Evolutionary conservation across 768 basidiomycete genomes (phyloP).

Genomic region (Paxillus rubicundulus): DNA sequence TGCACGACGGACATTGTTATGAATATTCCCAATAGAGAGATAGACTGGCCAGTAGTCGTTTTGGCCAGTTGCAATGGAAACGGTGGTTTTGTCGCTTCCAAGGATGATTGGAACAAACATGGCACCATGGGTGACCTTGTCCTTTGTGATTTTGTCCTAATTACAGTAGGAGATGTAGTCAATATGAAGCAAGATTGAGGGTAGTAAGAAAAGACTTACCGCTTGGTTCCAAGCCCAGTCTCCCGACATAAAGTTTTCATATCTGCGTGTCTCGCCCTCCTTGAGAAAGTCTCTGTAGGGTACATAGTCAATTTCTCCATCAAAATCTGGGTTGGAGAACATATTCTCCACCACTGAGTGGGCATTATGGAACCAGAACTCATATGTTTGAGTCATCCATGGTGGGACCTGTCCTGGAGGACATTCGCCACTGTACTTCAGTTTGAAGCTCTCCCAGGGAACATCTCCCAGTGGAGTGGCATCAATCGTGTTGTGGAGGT

Average conservation of each 20-base stretch:
- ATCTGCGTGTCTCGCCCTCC: background rate
- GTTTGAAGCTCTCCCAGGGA: constrained; percentile 35
- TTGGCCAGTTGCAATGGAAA: too few species aligned
- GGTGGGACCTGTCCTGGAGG: background rate
- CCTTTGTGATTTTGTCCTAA: constrained; percentile 28
- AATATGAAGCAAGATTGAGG: constrained; percentile 4
- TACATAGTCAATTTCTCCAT: constrained; percentile 13
- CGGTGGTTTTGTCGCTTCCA: too few species aligned
- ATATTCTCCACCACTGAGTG: constrained; percentile 10
- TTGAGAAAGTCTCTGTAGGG: constrained; percentile 11
- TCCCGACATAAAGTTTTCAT: constrained; percentile 12
- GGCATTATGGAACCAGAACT: constrained; percentile 28
- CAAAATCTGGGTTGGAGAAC: constrained; percentile 22
- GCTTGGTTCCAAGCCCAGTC: constrained; percentile 13
- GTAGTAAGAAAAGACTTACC: too few species aligned
- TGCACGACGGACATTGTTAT: too few species aligned
- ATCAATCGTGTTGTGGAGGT: constrained; percentile 32
- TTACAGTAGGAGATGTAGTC: constrained; percentile 28
- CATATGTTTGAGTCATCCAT: constrained; percentile 28
- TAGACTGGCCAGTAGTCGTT: too few species aligned
- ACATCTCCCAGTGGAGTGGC: constrained; percentile 31
- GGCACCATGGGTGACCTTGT: constrained; percentile 9
- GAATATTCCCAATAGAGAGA: too few species aligned
- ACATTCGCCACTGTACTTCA: constrained; percentile 21
- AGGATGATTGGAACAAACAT: too few species aligned